Conservation (phyloP, 2,329 filamentous ascomycete genomes). For the Lasiodiplodia hormozganensis region DNA sequence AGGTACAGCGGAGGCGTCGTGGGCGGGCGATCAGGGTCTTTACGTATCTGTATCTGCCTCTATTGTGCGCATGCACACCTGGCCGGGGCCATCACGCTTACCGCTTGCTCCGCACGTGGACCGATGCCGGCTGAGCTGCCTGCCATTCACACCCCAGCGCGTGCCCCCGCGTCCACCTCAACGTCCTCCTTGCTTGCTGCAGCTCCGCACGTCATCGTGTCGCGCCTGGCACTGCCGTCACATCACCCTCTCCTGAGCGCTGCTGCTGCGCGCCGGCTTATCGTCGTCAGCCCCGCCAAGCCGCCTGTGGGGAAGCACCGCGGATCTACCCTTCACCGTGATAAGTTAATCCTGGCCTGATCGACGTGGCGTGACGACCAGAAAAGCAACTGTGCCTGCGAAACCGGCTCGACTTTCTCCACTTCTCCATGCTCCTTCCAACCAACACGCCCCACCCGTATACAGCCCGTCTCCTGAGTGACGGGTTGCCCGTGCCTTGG, state of each 20-base stretch:
- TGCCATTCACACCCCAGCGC: constrained; percentile 1
- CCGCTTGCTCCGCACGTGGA: constrained; percentile 18
- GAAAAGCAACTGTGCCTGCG: constrained; percentile 17
- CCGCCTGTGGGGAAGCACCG: constrained; percentile 13
- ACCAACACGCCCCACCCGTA: not conserved
- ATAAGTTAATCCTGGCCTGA: constrained; percentile 16
- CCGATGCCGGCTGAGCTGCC: constrained; percentile 16
- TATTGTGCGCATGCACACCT: constrained; percentile 2
- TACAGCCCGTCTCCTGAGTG: constrained; percentile 7
- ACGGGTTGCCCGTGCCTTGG: not conserved
- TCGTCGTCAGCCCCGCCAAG: not conserved
- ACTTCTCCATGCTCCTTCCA: constrained; percentile 22
- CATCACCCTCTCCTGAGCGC: constrained; percentile 27
- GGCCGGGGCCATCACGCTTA: constrained; percentile 19
- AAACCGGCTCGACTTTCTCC: constrained; percentile 22
- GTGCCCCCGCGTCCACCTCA: not conserved
- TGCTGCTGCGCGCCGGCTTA: not conserved
- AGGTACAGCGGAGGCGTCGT: not conserved
- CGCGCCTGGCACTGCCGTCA: constrained; percentile 2
- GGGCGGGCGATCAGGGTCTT: constrained; percentile 27
- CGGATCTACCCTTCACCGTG: constrained; percentile 26
- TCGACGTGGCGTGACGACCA: constrained; percentile 20
- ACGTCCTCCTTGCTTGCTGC: not conserved
- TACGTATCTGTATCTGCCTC: constrained; percentile 4
- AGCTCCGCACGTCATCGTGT: constrained; percentile 18